Percentiles rank a stretch among this genome's conserved stretches.
phyloP scores from a whole-genome alignment of 345 rosid species.

The Barbarea vulgaris region DNA sequence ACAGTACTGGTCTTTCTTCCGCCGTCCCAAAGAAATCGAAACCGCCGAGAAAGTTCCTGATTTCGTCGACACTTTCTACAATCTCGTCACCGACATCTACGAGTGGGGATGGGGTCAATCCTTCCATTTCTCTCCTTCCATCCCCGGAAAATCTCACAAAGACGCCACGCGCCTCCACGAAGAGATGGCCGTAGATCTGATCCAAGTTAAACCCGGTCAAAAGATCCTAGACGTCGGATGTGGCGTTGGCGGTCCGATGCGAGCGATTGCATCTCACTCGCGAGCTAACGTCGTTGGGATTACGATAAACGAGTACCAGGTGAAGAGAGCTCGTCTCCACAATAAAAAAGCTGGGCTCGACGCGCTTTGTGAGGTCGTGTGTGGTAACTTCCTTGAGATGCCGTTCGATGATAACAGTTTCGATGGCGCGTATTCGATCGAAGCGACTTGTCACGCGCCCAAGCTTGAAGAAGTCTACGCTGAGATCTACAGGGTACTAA shows the following conservation, averaged over 20 bases:
- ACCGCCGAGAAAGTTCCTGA: constrained; percentile 87
- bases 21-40: constrained; percentile 92
- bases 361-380: constrained; percentile 79
- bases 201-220: constrained; percentile 56
- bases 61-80: constrained; percentile 95
- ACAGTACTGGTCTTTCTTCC: constrained; percentile 90
- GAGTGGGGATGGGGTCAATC: constrained; percentile 99
- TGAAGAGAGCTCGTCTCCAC: constrained; percentile 81
- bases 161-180: constrained; percentile 95
- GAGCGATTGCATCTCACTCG: constrained; percentile 95
- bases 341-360: constrained; percentile 90
- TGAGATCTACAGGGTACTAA: constrained; percentile 81
- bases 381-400: constrained; percentile 92
- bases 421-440: constrained; percentile 97
- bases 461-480: constrained; percentile 84
- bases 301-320: constrained; percentile 97
- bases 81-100: constrained; percentile 94
- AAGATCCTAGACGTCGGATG: constrained; percentile 90
- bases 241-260: constrained; percentile 99
- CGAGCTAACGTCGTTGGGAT: constrained; percentile 85
- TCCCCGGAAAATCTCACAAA: constrained; percentile 75
- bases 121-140: constrained; percentile 90
- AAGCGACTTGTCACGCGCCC: constrained; percentile 99
- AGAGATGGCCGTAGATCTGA: constrained; percentile 86
- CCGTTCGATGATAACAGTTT: constrained; percentile 76